Percentiles rank a stretch among this genome's conserved stretches.
phyloP scores from a whole-genome alignment of 495 filamentous ascomycete species.

The Penicillium verhagenii region DNA sequence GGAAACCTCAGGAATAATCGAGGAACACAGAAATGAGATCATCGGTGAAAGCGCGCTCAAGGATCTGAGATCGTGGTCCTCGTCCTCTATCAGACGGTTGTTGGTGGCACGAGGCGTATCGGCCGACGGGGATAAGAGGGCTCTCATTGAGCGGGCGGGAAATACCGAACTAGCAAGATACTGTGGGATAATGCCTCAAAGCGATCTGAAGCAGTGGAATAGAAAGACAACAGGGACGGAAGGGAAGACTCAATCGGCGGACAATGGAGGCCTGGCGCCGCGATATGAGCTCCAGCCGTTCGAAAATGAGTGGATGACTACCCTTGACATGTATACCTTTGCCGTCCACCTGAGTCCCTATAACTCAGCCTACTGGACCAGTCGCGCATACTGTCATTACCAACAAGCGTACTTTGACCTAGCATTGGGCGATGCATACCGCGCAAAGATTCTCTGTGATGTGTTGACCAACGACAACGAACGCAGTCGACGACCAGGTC shows the following conservation, averaged over 20 bases:
- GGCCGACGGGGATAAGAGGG: neutral
- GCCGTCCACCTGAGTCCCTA: slow-evolving; percentile 56
- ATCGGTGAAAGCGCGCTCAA: neutral
- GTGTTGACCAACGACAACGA: slow-evolving; percentile 17
- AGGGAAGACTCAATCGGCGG: neutral
- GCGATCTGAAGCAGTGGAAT: slow-evolving; percentile 25
- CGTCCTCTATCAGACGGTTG: neutral
- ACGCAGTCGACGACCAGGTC: slow-evolving; percentile 21
- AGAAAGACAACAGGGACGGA: neutral
- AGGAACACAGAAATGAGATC: neutral
- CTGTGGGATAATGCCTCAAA: slow-evolving; percentile 14
- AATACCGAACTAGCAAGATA: slow-evolving; percentile 5
- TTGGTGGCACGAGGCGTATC: neutral
- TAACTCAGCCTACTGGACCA: slow-evolving; percentile 65
- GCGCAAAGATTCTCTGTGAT: slow-evolving; percentile 64
- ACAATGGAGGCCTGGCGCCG: too few species aligned
- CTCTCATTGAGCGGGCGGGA: slow-evolving; percentile 4
- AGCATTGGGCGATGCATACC: slow-evolving; percentile 79
- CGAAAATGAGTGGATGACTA: slow-evolving; percentile 5
- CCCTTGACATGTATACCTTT: slow-evolving; percentile 37
- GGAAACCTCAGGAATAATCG: neutral
- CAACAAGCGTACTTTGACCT: slow-evolving; percentile 78
- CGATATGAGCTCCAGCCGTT: slow-evolving; percentile 16
- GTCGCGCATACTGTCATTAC: slow-evolving; percentile 66
- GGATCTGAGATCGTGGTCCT: slow-evolving; percentile 1